These are phyloP conservation scores for Nemania bipapillata DNA, from an alignment of 2,329 filamentous ascomycete species.

Conservation along the genomic window DNA sequence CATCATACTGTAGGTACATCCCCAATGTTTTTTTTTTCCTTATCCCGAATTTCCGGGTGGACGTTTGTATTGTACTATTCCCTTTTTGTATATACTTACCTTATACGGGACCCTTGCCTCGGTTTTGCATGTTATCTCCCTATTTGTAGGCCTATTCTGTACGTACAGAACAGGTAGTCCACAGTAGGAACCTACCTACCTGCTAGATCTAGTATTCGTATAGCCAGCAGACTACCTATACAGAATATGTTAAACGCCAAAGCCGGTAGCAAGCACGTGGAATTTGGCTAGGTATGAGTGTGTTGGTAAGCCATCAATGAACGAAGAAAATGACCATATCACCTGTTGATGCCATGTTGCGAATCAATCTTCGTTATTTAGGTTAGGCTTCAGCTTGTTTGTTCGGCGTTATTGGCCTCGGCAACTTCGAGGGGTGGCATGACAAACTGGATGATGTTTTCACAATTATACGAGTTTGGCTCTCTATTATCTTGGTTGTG, in stretches of 20 bases:
- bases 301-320: not conserved
- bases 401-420: not conserved
- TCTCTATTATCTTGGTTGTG: not conserved
- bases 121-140: no score
- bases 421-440: not conserved
- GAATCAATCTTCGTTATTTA: not conserved
- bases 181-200: not conserved
- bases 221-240: no score
- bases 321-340: not conserved
- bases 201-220: no score
- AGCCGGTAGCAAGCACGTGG: no score
- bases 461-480: not conserved
- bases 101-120: not conserved
- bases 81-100: slow-evolving; percentile 2
- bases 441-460: not conserved
- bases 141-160: no score
- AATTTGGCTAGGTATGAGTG: no score
- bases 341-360: not conserved
- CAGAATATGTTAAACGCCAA: no score
- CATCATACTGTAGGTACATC: not conserved
- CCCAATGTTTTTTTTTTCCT: not conserved
- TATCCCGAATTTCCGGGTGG: slow-evolving; percentile 25
- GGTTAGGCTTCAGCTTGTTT: not conserved
- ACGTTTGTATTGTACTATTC: not conserved
- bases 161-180: not conserved